Evolutionary conservation across 2,329 filamentous ascomycete genomes (phyloP).

Genomic region (Zarea fungicola): DNA sequence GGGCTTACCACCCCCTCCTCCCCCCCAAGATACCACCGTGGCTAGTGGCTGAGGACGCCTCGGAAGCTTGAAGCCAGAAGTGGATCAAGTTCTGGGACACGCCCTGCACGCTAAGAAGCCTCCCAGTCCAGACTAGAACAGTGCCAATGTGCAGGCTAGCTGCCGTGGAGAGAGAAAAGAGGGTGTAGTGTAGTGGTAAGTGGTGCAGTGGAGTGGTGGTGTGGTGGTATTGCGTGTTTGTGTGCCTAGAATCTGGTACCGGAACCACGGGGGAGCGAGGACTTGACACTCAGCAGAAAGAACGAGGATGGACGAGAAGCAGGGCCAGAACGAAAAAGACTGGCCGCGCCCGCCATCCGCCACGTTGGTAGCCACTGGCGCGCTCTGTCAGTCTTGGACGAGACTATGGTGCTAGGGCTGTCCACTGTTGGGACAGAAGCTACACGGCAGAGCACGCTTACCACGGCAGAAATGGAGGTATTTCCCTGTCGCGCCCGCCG

Average conservation of each 20-base stretch:
- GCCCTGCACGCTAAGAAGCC: not conserved
- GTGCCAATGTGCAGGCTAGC: no score
- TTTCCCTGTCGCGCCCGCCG: no score
- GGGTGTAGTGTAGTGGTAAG: not conserved
- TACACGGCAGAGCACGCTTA: not conserved
- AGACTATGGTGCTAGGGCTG: not conserved
- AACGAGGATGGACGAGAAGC: no score
- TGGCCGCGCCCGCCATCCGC: slow-evolving; percentile 1
- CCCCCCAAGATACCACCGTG: no score
- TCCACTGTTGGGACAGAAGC: not conserved
- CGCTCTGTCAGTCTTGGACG: no score
- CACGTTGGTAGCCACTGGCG: not conserved
- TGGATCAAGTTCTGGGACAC: no score
- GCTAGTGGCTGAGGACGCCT: no score
- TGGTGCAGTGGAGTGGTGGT: not conserved
- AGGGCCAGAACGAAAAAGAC: not conserved
- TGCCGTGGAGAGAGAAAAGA: not conserved
- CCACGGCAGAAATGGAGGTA: no score
- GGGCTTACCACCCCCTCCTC: no score
- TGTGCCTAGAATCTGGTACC: slow-evolving; percentile 7
- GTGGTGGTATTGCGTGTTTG: slow-evolving; percentile 6
- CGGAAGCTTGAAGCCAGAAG: no score
- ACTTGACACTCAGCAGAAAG: no score
- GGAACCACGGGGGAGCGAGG: slow-evolving; percentile 2
- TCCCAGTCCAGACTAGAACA: no score